These are phyloP conservation scores for Moricandia moricandioides DNA, from an alignment of 345 rosid species.

Conservation along the genomic window DNA sequence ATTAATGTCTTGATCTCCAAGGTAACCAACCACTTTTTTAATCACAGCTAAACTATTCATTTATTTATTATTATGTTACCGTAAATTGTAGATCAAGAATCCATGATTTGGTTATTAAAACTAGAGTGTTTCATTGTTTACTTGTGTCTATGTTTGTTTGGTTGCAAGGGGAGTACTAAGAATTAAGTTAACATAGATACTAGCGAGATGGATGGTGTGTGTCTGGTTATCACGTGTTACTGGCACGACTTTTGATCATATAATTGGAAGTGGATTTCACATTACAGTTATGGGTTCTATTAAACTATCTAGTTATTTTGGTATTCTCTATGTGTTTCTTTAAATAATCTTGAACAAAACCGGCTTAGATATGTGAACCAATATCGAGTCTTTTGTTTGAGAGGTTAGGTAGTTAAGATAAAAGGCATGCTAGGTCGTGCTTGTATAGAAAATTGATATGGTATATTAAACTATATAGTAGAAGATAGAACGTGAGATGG, in stretches of 20 bases:
- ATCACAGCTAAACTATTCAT: not conserved
- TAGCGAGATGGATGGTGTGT: conserved; percentile 14
- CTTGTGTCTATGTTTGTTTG: conserved; percentile 11
- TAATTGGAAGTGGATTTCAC: conserved; percentile 35
- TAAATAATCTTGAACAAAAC: not conserved
- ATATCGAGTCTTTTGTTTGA: conserved; percentile 1
- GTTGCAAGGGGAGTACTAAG: conserved; percentile 20
- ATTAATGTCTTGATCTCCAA: conserved; percentile 91
- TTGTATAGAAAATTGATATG: not conserved
- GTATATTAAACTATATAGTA: not conserved
- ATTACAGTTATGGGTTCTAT: conserved; percentile 4
- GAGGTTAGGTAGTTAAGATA: not conserved
- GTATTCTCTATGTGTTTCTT: not conserved
- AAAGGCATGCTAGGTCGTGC: conserved; percentile 18
- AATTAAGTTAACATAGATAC: conserved; percentile 24
- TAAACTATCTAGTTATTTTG: conserved; percentile 20
- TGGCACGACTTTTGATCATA: conserved; percentile 37
- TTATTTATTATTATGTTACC: not conserved
- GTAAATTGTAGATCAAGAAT: not conserved
- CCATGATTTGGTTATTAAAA: not conserved
- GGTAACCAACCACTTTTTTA: conserved; percentile 38
- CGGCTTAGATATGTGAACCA: conserved; percentile 12
- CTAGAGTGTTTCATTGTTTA: not conserved
- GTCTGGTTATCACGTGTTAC: conserved; percentile 31
- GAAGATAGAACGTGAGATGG: not conserved